Conservation (phyloP, 2,329 filamentous ascomycete genomes). For the Byssothecium circinans region DNA sequence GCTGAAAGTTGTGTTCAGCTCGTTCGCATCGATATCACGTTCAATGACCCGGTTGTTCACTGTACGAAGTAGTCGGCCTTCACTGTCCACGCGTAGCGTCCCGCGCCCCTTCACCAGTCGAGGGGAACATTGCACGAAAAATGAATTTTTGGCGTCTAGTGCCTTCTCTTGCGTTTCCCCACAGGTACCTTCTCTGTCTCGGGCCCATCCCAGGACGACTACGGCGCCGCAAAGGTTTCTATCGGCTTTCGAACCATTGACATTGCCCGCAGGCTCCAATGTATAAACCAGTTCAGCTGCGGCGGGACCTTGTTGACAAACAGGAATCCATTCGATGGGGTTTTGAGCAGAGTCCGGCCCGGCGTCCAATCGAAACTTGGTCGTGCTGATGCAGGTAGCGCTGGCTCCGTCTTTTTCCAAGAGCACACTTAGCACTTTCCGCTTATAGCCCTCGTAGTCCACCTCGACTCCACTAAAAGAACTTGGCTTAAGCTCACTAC, state of each 20-base stretch:
- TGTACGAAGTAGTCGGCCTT: slow-evolving; percentile 30
- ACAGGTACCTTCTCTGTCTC: slow-evolving; percentile 19
- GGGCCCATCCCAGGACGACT: slow-evolving; percentile 32
- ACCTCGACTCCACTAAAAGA: slow-evolving; percentile 1
- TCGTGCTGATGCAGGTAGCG: slow-evolving; percentile 1
- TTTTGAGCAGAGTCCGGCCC: slow-evolving; percentile 1
- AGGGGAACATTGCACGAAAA: slow-evolving; percentile 44
- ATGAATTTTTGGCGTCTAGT: slow-evolving; percentile 13
- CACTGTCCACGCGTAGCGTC: slow-evolving; percentile 37
- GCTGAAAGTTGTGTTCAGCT: slow-evolving; percentile 16
- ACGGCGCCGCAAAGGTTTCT: slow-evolving; percentile 23
- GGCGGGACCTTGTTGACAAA: slow-evolving; percentile 9
- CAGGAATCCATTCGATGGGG: not conserved
- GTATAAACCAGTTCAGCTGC: slow-evolving; percentile 18
- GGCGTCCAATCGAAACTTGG: not conserved
- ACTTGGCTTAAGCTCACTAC: slow-evolving; percentile 25
- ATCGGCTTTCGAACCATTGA: slow-evolving; percentile 22
- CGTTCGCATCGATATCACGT: not conserved
- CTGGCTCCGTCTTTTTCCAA: not conserved
- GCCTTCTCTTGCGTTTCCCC: not conserved
- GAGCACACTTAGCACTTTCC: slow-evolving; percentile 1
- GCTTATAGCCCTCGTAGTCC: not conserved
- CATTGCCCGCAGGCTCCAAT: not conserved
- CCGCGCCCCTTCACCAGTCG: slow-evolving; percentile 36
- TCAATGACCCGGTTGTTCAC: not conserved